A percentile compares a stretch with the other conserved stretches of the same genome.
Evolutionary conservation across 2,329 filamentous ascomycete genomes (phyloP).

Genomic region (Elsinoe fawcettii): DNA sequence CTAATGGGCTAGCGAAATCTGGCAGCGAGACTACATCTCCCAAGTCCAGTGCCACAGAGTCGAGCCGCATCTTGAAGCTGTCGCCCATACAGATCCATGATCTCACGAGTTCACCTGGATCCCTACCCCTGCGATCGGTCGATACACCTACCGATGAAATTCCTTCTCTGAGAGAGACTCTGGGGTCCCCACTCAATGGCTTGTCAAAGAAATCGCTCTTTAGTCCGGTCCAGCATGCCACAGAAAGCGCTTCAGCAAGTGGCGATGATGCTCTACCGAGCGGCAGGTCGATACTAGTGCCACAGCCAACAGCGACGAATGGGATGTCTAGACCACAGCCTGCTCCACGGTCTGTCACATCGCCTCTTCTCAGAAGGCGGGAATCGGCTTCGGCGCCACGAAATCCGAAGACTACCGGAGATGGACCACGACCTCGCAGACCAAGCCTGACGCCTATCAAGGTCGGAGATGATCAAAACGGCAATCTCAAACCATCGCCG

Average conservation of each 20-base stretch:
- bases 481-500: constrained; percentile 26
- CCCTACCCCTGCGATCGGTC: constrained; percentile 42
- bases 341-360: constrained; percentile 29
- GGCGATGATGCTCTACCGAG: not conserved
- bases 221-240: not conserved
- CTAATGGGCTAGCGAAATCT: not conserved
- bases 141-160: constrained; percentile 5
- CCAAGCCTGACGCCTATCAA: constrained; percentile 28
- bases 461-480: constrained; percentile 25
- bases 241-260: constrained; percentile 1
- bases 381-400: constrained; percentile 20
- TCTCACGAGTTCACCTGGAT: constrained; percentile 47
- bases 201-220: not conserved
- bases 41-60: not conserved
- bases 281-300: not conserved
- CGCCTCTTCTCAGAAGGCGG: constrained; percentile 33
- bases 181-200: constrained; percentile 7
- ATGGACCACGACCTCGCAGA: constrained; percentile 16
- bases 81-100: constrained; percentile 49
- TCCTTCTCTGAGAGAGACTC: constrained; percentile 5
- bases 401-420: constrained; percentile 13
- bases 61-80: constrained; percentile 42
- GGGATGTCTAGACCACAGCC: not conserved
- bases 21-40: constrained; percentile 6
- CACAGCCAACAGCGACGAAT: not conserved